Evolutionary conservation across 1,139 yeast genomes (phyloP).

Genomic region (Magnusiomyces suaveolens): DNA sequence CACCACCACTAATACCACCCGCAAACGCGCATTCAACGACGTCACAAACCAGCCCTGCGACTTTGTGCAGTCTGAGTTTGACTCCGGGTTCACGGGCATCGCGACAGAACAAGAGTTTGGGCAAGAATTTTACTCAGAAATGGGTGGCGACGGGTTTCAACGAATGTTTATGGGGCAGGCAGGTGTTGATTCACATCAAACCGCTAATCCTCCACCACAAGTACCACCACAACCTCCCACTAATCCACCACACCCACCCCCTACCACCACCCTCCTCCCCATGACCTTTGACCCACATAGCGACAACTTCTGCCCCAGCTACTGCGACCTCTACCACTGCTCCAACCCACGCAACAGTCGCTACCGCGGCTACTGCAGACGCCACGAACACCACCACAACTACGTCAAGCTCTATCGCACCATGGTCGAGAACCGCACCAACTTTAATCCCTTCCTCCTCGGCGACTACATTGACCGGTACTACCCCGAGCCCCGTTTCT

Average conservation of each 20-base stretch:
- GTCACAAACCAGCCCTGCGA: no score
- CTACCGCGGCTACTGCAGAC: not conserved
- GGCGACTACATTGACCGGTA: constrained; percentile 1
- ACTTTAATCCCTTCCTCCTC: not conserved
- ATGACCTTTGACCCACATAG: not conserved
- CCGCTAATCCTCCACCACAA: no score
- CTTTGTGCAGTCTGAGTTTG: no score
- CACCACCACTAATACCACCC: no score
- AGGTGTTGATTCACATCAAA: no score
- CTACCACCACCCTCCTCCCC: not conserved
- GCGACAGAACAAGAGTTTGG: no score
- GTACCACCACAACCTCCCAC: not conserved
- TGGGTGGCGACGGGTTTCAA: no score
- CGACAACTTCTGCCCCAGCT: not conserved
- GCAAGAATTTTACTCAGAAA: no score
- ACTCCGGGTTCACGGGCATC: no score
- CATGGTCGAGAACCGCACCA: not conserved
- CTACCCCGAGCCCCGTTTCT: not conserved
- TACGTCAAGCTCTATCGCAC: not conserved
- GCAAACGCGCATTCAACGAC: no score
- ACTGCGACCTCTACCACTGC: constrained; percentile 3
- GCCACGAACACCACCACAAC: not conserved
- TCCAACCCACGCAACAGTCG: not conserved
- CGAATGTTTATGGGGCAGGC: no score
- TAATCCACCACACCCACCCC: no score